Percentiles rank a stretch among this genome's conserved stretches.
Conservation (phyloP, 192 early-diverging fungal species). For the Phlyctochytrium arcticum region DNA sequence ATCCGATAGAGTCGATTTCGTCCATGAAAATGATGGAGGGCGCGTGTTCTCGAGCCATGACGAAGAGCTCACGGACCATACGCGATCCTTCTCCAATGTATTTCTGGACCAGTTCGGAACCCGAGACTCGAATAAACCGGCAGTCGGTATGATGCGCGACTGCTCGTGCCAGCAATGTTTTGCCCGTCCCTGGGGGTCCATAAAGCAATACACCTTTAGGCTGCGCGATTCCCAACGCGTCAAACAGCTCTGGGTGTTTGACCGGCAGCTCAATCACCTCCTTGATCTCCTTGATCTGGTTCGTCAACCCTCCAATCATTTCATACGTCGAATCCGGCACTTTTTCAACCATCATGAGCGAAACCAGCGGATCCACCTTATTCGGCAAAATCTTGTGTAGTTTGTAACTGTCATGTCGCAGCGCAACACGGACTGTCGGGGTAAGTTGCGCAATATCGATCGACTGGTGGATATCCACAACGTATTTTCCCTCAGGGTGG, state of each 20-base stretch:
- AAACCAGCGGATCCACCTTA: conserved; percentile 98
- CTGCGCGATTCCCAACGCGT: conserved; percentile 95
- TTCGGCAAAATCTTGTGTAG: conserved; percentile 95
- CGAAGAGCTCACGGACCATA: conserved; percentile 98
- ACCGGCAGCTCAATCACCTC: conserved; percentile 99
- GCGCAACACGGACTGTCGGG: conserved; percentile 87
- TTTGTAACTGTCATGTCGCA: conserved; percentile 87
- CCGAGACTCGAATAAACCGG: conserved; percentile 88
- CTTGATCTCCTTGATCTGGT: conserved; percentile 99
- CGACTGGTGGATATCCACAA: conserved; percentile 88
- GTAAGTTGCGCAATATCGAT: conserved; percentile 91
- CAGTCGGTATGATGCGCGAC: conserved; percentile 97
- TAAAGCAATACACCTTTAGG: conserved; percentile 95
- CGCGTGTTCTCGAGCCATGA: conserved; percentile 95
- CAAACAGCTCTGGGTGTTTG: conserved; percentile 98
- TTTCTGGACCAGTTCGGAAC: conserved; percentile 95
- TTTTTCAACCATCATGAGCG: conserved; percentile 99
- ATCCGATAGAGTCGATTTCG: conserved; percentile 97
- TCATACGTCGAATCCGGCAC: conserved; percentile 99
- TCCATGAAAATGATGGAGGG: conserved; percentile 99
- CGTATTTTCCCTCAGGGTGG: conserved; percentile 96
- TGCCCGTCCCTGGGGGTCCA: conserved; percentile 94
- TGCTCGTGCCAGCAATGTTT: conserved; percentile 92
- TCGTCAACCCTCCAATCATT: conserved; percentile 97
- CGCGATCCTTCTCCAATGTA: conserved; percentile 98